Conservation (phyloP, 768 basidiomycete species). For the Floccularia luteovirens region DNA sequence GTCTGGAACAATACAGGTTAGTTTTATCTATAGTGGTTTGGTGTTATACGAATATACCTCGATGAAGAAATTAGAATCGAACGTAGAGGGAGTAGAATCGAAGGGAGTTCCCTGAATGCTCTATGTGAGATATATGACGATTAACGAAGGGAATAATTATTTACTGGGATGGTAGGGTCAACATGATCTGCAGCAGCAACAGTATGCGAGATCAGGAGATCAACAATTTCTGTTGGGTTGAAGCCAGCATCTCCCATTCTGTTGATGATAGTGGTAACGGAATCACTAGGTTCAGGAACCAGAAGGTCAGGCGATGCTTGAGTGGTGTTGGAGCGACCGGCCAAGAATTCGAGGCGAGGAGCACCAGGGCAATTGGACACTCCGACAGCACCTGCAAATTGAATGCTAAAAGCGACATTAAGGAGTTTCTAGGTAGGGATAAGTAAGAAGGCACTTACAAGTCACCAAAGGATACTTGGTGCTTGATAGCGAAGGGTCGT, state of each 20-base stretch:
- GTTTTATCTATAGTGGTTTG: conserved; percentile 2
- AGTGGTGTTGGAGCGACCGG: conserved; percentile 15
- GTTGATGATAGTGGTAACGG: conserved; percentile 10
- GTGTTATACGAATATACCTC: conserved; percentile 14
- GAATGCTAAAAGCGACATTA: conserved; percentile 15
- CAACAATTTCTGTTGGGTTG: neutral
- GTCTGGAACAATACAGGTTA: neutral
- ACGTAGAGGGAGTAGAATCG: conserved; percentile 19
- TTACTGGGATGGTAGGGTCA: conserved; percentile 17
- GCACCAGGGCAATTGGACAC: conserved; percentile 26
- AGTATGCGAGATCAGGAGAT: conserved; percentile 10
- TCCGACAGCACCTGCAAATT: conserved; percentile 27
- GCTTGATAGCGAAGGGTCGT: conserved; percentile 15
- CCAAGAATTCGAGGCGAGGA: conserved; percentile 19
- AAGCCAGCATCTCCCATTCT: conserved; percentile 5
- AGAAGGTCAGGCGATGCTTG: conserved; percentile 7
- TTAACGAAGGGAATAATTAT: conserved; percentile 9
- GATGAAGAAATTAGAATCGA: conserved; percentile 24
- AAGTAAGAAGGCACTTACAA: conserved; percentile 15
- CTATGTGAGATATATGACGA: conserved; percentile 5
- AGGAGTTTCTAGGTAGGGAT: neutral
- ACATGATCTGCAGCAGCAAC: conserved; percentile 23
- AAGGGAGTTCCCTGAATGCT: conserved; percentile 15
- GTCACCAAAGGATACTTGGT: conserved; percentile 23
- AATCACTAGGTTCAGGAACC: conserved; percentile 16